Percentiles rank a stretch among this genome's conserved stretches.
Evolutionary conservation across 805 yeast genomes (phyloP).

Genomic region (Brettanomyces sp.): DNA sequence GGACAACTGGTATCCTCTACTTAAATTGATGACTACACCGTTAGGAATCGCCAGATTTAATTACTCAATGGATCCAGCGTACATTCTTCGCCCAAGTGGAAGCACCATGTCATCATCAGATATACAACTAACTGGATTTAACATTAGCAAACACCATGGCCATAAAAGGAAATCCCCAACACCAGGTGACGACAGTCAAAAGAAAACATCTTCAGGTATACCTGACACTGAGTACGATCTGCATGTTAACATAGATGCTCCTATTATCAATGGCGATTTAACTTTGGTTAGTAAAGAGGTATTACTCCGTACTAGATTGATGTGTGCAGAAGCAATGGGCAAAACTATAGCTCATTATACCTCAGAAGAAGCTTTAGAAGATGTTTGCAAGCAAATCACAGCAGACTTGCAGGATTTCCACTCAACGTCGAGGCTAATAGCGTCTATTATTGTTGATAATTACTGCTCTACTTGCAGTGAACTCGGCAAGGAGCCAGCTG

Average conservation of each 20-base stretch:
- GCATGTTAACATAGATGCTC: slow-evolving; percentile 83
- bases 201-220: slow-evolving; percentile 27
- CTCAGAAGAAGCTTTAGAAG: slow-evolving; percentile 26
- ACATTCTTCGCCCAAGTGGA: slow-evolving; percentile 77
- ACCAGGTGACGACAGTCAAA: slow-evolving; percentile 6
- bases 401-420: slow-evolving; percentile 48
- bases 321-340: slow-evolving; percentile 73
- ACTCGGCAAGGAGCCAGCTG: slow-evolving; percentile 3
- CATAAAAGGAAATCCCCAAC: background rate
- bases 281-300: slow-evolving; percentile 71
- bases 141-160: slow-evolving; percentile 5
- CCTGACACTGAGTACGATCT: slow-evolving; percentile 46
- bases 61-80: slow-evolving; percentile 71
- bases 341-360: slow-evolving; percentile 43
- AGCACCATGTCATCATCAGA: slow-evolving; percentile 25
- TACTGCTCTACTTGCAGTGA: slow-evolving; percentile 31
- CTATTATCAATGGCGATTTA: slow-evolving; percentile 86
- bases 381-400: slow-evolving; percentile 29
- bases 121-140: slow-evolving; percentile 19
- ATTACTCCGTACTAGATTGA: slow-evolving; percentile 64
- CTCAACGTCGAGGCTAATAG: slow-evolving; percentile 71
- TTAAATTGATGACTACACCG: slow-evolving; percentile 78
- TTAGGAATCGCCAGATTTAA: slow-evolving; percentile 87
- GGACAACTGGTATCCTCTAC: slow-evolving; percentile 48
- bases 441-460: slow-evolving; percentile 64